These are phyloP conservation scores for Wickerhamiella galacta DNA, from an alignment of 805 yeast species.

Conservation along the genomic window DNA sequence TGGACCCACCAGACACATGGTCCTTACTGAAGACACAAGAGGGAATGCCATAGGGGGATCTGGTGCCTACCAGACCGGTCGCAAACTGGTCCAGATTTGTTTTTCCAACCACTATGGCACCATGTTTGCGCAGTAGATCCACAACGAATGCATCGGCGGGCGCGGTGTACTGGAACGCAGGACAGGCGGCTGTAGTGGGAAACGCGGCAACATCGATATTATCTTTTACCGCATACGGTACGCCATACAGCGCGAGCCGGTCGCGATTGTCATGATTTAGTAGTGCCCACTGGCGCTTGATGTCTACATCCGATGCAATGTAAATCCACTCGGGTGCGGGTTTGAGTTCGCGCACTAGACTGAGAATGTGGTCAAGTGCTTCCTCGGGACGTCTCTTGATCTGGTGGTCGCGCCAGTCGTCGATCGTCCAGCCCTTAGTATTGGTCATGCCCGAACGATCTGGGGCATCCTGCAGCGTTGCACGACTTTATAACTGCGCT, in stretches of 20 bases:
- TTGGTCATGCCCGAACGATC: background rate
- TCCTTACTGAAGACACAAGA: constrained; percentile 57
- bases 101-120: constrained; percentile 87
- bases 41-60: constrained; percentile 89
- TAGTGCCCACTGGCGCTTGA: constrained; percentile 62
- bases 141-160: constrained; percentile 62
- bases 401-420: constrained; percentile 66
- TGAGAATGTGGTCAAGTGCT: constrained; percentile 35
- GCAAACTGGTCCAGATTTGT: constrained; percentile 96
- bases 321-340: constrained; percentile 80
- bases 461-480: too few relatives aligned
- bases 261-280: constrained; percentile 20
- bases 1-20: constrained; percentile 89
- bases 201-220: constrained; percentile 77
- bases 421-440: constrained; percentile 57
- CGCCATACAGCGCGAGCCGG: constrained; percentile 60
- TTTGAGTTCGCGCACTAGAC: constrained; percentile 21
- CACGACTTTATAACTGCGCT: too few relatives aligned
- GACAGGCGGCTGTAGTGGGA: constrained; percentile 91
- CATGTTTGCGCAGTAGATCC: constrained; percentile 55
- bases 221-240: constrained; percentile 88
- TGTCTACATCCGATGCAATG: constrained; percentile 41
- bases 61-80: constrained; percentile 87
- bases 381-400: constrained; percentile 39
- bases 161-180: constrained; percentile 59